Percentiles rank a stretch among this genome's conserved stretches.
Conservation (phyloP, 768 basidiomycete species). For the Tylopilus intermedius region DNA sequence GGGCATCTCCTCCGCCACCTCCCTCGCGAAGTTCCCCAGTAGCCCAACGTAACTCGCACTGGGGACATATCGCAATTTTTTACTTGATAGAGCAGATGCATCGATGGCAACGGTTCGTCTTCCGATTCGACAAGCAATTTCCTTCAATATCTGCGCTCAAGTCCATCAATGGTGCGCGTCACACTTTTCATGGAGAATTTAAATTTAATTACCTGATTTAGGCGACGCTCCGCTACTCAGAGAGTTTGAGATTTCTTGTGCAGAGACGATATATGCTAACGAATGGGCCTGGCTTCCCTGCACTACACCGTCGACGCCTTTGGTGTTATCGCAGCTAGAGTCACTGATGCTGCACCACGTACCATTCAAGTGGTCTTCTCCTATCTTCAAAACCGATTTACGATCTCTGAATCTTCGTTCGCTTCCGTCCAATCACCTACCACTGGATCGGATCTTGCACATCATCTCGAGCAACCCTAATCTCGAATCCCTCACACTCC, state of each 20-base stretch:
- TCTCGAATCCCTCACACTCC: conserved; percentile 53
- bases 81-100: conserved; percentile 79
- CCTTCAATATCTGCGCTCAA: conserved; percentile 69
- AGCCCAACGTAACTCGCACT: conserved; percentile 52
- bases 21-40: conserved; percentile 27
- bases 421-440: conserved; percentile 56
- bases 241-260: conserved; percentile 76
- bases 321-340: conserved; percentile 44
- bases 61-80: conserved; percentile 77
- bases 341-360: conserved; percentile 64
- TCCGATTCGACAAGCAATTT: conserved; percentile 75
- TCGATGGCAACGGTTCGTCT: conserved; percentile 77
- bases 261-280: conserved; percentile 51
- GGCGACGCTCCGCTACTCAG: conserved; percentile 68
- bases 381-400: conserved; percentile 59
- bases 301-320: conserved; percentile 30
- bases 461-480: conserved; percentile 55
- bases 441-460: conserved; percentile 64
- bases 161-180: conserved; percentile 57
- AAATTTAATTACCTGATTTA: conserved; percentile 23
- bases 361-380: conserved; percentile 75
- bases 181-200: not conserved
- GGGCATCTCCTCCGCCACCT: conserved; percentile 31
- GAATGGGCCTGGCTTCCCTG: conserved; percentile 79
- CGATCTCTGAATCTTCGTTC: conserved; percentile 59